Evolutionary conservation across 139 green algal species (phyloP).

Genomic region (Auxenochlorella pyrenoidosa): DNA sequence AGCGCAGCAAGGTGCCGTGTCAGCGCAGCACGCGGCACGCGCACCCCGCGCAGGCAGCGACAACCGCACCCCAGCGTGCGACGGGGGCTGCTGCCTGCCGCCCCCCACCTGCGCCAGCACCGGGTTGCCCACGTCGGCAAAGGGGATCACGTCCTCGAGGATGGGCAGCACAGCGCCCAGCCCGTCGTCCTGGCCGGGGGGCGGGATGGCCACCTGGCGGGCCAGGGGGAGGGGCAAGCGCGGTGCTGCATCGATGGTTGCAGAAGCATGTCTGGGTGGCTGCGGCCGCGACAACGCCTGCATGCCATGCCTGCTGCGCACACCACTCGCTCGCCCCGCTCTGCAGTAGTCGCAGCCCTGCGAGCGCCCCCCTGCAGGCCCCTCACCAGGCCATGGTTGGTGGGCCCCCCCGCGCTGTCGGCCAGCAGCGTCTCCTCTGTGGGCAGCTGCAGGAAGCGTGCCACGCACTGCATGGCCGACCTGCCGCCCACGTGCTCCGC

Average conservation of each 20-base stretch:
- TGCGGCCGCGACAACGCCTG: too few relatives aligned
- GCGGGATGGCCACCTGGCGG: constrained; percentile 23
- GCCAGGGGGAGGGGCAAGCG: not conserved
- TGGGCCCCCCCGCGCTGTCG: not conserved
- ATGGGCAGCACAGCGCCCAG: not conserved
- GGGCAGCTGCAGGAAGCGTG: constrained; percentile 90
- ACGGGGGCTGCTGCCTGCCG: too few relatives aligned
- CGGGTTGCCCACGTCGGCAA: constrained; percentile 84
- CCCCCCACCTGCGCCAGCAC: constrained; percentile 82
- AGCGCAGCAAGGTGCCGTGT: not conserved
- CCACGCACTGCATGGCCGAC: constrained; percentile 83
- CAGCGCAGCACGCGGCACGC: too few relatives aligned
- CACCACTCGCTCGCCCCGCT: too few relatives aligned
- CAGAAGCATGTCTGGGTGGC: not conserved
- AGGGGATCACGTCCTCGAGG: constrained; percentile 59
- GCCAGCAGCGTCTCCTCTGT: constrained; percentile 81
- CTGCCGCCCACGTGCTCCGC: constrained; percentile 90
- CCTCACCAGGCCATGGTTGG: constrained; percentile 16
- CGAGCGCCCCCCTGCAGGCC: too few relatives aligned
- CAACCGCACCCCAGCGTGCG: too few relatives aligned
- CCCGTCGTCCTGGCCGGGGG: not conserved
- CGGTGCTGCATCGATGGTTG: not conserved
- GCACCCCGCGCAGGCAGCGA: too few relatives aligned
- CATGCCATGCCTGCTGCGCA: too few relatives aligned
- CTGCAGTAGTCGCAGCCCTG: too few relatives aligned